Percentiles rank a stretch among this genome's conserved stretches.
These are phyloP conservation scores for Brassica juncea DNA, from an alignment of 345 rosid genomes.

Conservation along the genomic window DNA sequence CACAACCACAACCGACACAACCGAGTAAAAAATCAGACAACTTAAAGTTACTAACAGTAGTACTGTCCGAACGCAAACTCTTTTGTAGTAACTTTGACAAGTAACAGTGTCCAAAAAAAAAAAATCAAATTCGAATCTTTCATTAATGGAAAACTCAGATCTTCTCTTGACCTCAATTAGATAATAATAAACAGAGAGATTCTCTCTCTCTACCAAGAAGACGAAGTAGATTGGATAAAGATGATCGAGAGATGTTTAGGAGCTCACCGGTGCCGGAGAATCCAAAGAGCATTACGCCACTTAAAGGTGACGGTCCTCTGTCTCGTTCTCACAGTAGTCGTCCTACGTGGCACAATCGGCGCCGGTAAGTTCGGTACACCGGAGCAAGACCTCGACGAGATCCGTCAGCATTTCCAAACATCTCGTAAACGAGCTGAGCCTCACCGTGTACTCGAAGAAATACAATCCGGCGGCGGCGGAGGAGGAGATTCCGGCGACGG, in stretches of 20 bases:
- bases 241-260: slow-evolving; percentile 57
- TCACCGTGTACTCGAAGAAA: slow-evolving; percentile 73
- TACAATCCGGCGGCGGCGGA: slow-evolving; percentile 35
- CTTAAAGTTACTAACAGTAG: slow-evolving; percentile 4
- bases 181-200: slow-evolving; percentile 2
- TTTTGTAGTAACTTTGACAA: slow-evolving; percentile 22
- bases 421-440: slow-evolving; percentile 59
- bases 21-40: slow-evolving; percentile 32
- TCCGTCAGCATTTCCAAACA: slow-evolving; percentile 57
- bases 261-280: slow-evolving; percentile 52
- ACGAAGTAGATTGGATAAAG: slow-evolving; percentile 19
- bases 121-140: slow-evolving; percentile 27
- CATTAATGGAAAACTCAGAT: slow-evolving; percentile 37
- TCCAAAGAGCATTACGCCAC: slow-evolving; percentile 60
- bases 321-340: slow-evolving; percentile 69
- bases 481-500: neutral
- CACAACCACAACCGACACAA: slow-evolving; percentile 42
- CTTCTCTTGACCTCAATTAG: slow-evolving; percentile 23
- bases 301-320: slow-evolving; percentile 60
- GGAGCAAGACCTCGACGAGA: slow-evolving; percentile 71
- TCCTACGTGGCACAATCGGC: slow-evolving; percentile 83
- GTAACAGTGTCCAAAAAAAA: slow-evolving; percentile 5
- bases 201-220: neutral
- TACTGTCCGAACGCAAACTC: slow-evolving; percentile 20
- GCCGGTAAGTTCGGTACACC: slow-evolving; percentile 91